Evolutionary conservation across 1,284 basidiomycete species (phyloP), one percentile per base, ranked within the genome.

Genomic region (Rhodotorula sp.): DNA sequence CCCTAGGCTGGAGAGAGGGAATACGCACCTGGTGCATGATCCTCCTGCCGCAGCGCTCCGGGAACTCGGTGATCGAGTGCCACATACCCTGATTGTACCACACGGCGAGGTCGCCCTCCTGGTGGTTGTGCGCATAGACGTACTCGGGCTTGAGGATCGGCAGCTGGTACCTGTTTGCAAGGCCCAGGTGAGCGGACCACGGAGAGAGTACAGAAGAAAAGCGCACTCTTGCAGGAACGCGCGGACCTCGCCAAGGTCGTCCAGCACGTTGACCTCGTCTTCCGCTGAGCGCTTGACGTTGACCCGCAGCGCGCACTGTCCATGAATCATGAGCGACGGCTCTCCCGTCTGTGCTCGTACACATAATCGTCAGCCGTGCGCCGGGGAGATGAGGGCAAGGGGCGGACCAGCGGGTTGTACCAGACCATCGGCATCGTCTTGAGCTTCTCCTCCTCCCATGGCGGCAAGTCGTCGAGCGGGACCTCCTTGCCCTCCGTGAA

Each of bases 371-470:
- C n/a, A n/a, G n/a, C n/a, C n/a, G n/a, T n/a, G n/a, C n/a, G n/a
- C n/a, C n/a, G n/a, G n/a, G n/a, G n/a, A n/a, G n/a, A n/a, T n/a
- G n/a, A n/a, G n/a, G n/a, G n/a, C n/a, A n/a, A n/a, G n/a, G 61
- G 53, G 41, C 66, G 59, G 39, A 44, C 57, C 22, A 59, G 53
- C 1, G 90, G 90, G 81, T 92, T 92, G 85, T 92, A 92, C 91
- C 91, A 93, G 8, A 88, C 74, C 79, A 90, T 82, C 32, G 91
- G 91, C 62, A 89, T 84, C 4, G 83, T 83, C 84, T 92, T 91
- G 78, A 90, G 77, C 80, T 88, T 89, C 25, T 82, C 82, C 80
- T 91, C 89, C 66, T 89, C 86, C 89, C 90, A 92, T 37, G 84
- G 80, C 0, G 91, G 91, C 12, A 94, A 84, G 75, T 91, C 86